phyloP scores from a whole-genome alignment of 306 rosid genomes.

The Gastrolobium villosum region DNA sequence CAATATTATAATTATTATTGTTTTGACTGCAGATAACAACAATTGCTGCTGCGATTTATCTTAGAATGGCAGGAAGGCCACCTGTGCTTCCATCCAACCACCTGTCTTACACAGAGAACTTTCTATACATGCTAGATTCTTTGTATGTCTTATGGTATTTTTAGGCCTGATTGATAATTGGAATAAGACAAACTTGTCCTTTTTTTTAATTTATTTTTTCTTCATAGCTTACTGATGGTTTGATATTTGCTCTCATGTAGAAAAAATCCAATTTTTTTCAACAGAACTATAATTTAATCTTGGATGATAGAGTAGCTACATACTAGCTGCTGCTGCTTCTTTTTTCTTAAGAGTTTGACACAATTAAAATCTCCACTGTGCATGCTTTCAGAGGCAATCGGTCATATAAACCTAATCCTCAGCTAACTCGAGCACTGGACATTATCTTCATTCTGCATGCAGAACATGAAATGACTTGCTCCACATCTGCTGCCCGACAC shows the following conservation, averaged over 20 bases:
- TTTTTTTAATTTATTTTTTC: background rate
- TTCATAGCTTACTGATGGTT: slow-evolving; percentile 4
- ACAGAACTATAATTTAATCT: slow-evolving; percentile 27
- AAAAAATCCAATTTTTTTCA: slow-evolving; percentile 1
- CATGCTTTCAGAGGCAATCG: slow-evolving; percentile 73
- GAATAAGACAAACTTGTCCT: background rate
- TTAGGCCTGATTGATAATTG: slow-evolving; percentile 12
- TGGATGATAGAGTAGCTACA: slow-evolving; percentile 2
- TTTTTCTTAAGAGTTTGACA: background rate
- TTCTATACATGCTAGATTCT: slow-evolving; percentile 95
- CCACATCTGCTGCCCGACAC: slow-evolving; percentile 92
- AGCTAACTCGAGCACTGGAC: slow-evolving; percentile 79
- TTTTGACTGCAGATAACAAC: slow-evolving; percentile 76
- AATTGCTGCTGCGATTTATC: slow-evolving; percentile 87
- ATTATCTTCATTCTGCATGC: slow-evolving; percentile 91
- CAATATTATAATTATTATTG: background rate
- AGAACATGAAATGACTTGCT: slow-evolving; percentile 97
- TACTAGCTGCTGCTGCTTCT: background rate
- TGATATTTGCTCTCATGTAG: background rate
- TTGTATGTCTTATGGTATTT: slow-evolving; percentile 61
- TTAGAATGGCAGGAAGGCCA: slow-evolving; percentile 88
- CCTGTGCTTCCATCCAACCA: slow-evolving; percentile 88
- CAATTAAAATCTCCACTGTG: slow-evolving; percentile 27
- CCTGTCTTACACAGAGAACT: slow-evolving; percentile 89
- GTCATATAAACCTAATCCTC: slow-evolving; percentile 84